Base-by-base conservation (phyloP, 257 asterid genomes). In the Echium plantagineum region DNA sequence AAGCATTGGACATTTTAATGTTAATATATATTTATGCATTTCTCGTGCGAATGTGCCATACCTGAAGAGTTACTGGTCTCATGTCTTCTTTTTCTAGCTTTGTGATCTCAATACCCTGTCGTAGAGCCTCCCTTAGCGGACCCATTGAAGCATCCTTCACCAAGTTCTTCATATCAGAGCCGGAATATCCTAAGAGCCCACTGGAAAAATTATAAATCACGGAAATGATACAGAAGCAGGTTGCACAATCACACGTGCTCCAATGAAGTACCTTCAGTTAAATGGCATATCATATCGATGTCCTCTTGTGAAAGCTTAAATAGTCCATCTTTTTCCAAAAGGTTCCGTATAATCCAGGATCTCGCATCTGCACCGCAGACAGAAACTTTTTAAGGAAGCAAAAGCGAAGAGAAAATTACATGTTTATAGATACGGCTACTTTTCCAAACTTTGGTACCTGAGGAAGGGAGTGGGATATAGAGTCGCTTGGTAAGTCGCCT, bases 91-190 rank as follows among this genome's bases (percentile, higher is more conserved):
- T 89, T 64, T 82, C 71, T 64, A 93, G 89, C 81, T 83, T 86
- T 57, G 94, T 80, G 64, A 93, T 93, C 60, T 84, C 87, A 58
- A 74, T 72, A 54, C 99, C 99, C 69, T 81, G 86, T 58, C 55
- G 73, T 19, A 89, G 86, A 63, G 94, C 99, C 64, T 89, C 99
- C 71, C 97, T 84, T 17, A 93, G 78, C 21, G 99, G 97, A 61
- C 97, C 99, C 99, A 89, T 86, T 55, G 97, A 85, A 58, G 99
- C 99, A 73, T 93, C 99, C 81, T 93, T 93, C 80, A 93, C 99
- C 72, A 93, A 75, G 62, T 89, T 93, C 81, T 93, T 89, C 99
- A 89, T 93, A 66, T 93, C 99, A 9, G 99, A 93, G 63, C 97
- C 98, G n/a, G 98, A 93, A 77, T 93, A 93, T 55, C 99, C 99